Percentiles rank a stretch among this genome's conserved stretches.
phyloP scores from a whole-genome alignment of 495 filamentous ascomycete genomes.

The Daldinia caldariorum region DNA sequence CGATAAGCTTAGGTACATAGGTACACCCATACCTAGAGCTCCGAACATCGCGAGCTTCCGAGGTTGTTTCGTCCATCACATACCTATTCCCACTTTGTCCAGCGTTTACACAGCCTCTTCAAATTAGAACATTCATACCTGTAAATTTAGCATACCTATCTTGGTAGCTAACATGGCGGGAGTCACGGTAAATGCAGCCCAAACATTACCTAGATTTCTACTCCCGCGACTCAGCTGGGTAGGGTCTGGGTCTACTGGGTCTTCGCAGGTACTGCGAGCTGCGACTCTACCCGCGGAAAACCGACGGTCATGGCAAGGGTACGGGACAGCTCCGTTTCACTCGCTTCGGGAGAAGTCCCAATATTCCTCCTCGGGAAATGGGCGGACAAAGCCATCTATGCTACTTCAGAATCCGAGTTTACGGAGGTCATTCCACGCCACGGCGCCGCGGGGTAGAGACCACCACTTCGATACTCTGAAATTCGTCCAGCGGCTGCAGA shows the following conservation, averaged over 20 bases:
- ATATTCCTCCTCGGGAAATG: conserved; percentile 1
- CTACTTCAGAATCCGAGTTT: conserved; percentile 44
- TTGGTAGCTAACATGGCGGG: conserved; percentile 46
- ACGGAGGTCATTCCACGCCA: conserved; percentile 74
- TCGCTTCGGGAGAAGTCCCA: conserved; percentile 8
- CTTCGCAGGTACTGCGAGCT: conserved; percentile 40
- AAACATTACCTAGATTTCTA: conserved; percentile 60
- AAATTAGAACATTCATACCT: conserved; percentile 1
- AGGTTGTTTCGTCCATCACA: conserved; percentile 10
- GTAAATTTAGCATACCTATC: background rate
- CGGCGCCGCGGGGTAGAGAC: conserved; percentile 68
- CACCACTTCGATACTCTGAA: conserved; percentile 99
- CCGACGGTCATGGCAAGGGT: conserved; percentile 26
- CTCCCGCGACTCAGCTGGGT: conserved; percentile 66
- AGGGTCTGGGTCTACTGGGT: conserved; percentile 42
- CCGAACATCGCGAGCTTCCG: conserved; percentile 34
- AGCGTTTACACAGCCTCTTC: conserved; percentile 2
- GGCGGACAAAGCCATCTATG: conserved; percentile 22
- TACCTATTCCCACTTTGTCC: conserved; percentile 12
- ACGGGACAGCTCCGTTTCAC: conserved; percentile 37
- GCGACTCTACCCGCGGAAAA: conserved; percentile 39
- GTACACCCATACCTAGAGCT: conserved; percentile 22
- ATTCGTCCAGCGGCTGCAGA: conserved; percentile 89
- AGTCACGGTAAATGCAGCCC: conserved; percentile 36
- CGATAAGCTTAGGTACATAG: background rate